Percentiles rank a stretch among this genome's conserved stretches.
Evolutionary conservation across 768 basidiomycete species (phyloP).

Genomic region (Amanita muscaria): DNA sequence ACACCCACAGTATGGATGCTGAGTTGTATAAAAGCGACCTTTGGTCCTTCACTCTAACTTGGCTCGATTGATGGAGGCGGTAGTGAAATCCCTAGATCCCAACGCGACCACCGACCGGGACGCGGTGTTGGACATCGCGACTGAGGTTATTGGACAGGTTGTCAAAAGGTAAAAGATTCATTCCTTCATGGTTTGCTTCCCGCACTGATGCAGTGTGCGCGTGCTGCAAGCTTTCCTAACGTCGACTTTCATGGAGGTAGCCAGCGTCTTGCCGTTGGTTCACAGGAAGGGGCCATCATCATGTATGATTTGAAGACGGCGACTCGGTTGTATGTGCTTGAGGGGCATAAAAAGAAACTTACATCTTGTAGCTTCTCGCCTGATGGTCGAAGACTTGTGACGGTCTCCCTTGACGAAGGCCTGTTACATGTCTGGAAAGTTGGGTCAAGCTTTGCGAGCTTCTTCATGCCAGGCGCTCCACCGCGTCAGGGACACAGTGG

Average conservation of each 20-base stretch:
- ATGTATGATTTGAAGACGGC: conserved; percentile 98
- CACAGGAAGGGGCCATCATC: conserved; percentile 85
- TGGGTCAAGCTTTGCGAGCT: conserved; percentile 78
- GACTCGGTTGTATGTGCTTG: conserved; percentile 88
- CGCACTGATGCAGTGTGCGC: too few species aligned
- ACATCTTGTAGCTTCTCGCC: conserved; percentile 88
- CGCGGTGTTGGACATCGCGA: conserved; percentile 83
- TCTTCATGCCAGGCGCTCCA: conserved; percentile 87
- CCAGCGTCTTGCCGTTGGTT: conserved; percentile 89
- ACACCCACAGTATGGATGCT: not conserved
- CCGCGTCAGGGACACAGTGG: conserved; percentile 82
- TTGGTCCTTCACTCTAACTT: conserved; percentile 77
- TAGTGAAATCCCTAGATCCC: conserved; percentile 94
- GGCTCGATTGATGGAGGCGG: conserved; percentile 84
- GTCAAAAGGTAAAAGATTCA: conserved; percentile 69
- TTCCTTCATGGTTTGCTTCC: not conserved
- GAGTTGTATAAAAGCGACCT: conserved; percentile 48
- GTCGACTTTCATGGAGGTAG: conserved; percentile 87
- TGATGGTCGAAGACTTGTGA: conserved; percentile 85
- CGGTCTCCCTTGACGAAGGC: conserved; percentile 78
- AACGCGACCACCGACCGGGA: conserved; percentile 70
- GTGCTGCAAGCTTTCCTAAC: conserved; percentile 61
- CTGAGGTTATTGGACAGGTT: conserved; percentile 91
- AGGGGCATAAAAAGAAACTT: conserved; percentile 77
- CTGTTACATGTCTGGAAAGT: conserved; percentile 93